phyloP scores from a whole-genome alignment of 306 rosid species.

The Gleditsia sinensis region DNA sequence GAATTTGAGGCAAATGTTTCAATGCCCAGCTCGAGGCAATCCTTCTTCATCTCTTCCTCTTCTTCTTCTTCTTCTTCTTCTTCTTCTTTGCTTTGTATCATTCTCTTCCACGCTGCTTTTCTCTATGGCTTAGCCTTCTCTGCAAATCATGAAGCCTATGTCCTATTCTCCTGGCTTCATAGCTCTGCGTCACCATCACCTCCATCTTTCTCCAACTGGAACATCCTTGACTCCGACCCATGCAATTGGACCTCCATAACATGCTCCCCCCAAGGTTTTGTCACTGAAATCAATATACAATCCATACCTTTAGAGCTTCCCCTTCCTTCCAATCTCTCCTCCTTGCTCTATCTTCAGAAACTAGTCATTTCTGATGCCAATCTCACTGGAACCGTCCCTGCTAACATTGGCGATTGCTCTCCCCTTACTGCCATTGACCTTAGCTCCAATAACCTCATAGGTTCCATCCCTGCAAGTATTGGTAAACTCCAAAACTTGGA shows the following conservation, averaged over 20 bases:
- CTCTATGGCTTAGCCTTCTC: conserved; percentile 45
- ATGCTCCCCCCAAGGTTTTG: conserved; percentile 65
- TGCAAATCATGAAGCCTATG: conserved; percentile 71
- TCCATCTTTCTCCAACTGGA: conserved; percentile 66
- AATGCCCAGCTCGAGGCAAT: conserved; percentile 56
- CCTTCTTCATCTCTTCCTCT: conserved; percentile 36
- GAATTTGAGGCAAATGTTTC: conserved; percentile 67
- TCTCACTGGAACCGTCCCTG: conserved; percentile 71
- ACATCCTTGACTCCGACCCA: conserved; percentile 62
- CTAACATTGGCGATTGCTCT: conserved; percentile 57
- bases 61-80: conserved; percentile 25
- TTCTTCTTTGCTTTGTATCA: conserved; percentile 32
- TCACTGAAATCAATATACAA: conserved; percentile 66
- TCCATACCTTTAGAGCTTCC: conserved; percentile 74
- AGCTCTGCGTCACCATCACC: conserved; percentile 46
- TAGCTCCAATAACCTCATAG: conserved; percentile 71
- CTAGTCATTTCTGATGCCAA: conserved; percentile 79
- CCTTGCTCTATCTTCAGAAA: conserved; percentile 53
- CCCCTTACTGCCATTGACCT: conserved; percentile 57
- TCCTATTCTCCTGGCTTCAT: conserved; percentile 86
- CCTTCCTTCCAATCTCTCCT: conserved; percentile 65
- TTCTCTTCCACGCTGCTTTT: conserved; percentile 32
- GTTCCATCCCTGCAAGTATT: conserved; percentile 63
- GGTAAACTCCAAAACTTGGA: conserved; percentile 58
- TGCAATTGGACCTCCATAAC: conserved; percentile 86